These are phyloP conservation scores for Komagataella pseudopastoris DNA, from an alignment of 805 yeast species.

Conservation along the genomic window DNA sequence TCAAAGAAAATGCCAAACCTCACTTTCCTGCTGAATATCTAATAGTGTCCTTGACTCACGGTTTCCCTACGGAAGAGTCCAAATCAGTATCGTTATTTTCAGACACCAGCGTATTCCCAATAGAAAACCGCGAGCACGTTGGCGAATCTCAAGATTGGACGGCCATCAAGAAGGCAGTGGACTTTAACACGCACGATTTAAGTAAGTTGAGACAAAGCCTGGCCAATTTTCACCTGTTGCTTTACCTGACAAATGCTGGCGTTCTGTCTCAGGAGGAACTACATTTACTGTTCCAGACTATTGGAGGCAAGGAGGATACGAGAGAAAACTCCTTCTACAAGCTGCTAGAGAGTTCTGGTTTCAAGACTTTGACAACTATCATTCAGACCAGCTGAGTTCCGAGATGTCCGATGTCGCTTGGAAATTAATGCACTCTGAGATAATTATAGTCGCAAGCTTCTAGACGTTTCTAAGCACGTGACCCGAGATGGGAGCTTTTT, in stretches of 20 bases:
- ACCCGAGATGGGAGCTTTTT: not conserved
- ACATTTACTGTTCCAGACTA: constrained; percentile 31
- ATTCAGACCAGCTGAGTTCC: constrained; percentile 2
- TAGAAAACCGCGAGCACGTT: constrained; percentile 67
- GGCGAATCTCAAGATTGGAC: constrained; percentile 62
- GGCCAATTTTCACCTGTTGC: constrained; percentile 69
- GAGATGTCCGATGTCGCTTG: not conserved
- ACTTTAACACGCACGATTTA: constrained; percentile 23
- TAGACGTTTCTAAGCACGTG: not conserved
- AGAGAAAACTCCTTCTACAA: constrained; percentile 15
- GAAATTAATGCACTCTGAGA: not conserved
- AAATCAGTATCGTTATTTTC: constrained; percentile 30
- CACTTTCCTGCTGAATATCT: constrained; percentile 88
- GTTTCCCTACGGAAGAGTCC: constrained; percentile 60
- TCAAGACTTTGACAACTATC: constrained; percentile 68
- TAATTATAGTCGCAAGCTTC: not conserved
- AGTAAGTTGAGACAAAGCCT: constrained; percentile 20
- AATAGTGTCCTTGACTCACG: constrained; percentile 80
- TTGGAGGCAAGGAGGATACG: constrained; percentile 29
- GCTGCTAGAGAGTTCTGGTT: constrained; percentile 54
- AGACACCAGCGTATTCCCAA: constrained; percentile 38
- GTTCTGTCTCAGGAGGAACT: constrained; percentile 47
- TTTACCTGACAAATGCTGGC: constrained; percentile 39
- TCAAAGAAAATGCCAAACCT: constrained; percentile 82
- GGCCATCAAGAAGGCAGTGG: constrained; percentile 19